Conservation (phyloP, 2,329 filamentous ascomycete species). For the Xylariaceae sp. region DNA sequence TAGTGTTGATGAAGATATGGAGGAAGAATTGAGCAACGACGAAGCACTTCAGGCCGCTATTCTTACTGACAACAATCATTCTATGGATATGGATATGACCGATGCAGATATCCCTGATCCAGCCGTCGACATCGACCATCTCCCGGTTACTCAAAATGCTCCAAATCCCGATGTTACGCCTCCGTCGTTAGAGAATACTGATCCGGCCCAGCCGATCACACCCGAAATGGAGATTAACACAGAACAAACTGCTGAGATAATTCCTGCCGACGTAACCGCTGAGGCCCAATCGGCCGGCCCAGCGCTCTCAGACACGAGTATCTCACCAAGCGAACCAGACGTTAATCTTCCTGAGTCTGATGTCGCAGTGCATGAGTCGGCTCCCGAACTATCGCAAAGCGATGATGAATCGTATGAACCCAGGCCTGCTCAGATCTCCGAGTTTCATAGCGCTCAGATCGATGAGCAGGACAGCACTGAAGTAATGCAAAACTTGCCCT, state of each 20-base stretch:
- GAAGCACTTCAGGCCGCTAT: conserved; percentile 14
- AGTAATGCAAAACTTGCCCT: conserved; percentile 15
- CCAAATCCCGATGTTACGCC: background rate
- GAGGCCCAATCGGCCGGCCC: background rate
- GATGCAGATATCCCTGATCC: background rate
- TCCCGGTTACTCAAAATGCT: background rate
- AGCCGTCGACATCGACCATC: background rate
- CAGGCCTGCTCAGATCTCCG: conserved; percentile 20
- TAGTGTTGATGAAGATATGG: background rate
- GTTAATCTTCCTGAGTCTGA: conserved; percentile 13
- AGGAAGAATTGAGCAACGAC: conserved; percentile 3
- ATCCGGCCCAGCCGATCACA: background rate
- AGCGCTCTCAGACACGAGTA: background rate
- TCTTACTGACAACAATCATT: conserved; percentile 5
- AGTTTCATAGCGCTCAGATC: conserved; percentile 12
- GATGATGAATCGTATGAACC: conserved; percentile 23
- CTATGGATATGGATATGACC: conserved; percentile 9
- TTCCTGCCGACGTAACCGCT: background rate
- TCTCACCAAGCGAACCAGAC: conserved; percentile 1
- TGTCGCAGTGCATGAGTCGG: conserved; percentile 19
- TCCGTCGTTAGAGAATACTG: background rate
- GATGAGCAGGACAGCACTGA: conserved; percentile 16
- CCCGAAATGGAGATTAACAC: background rate
- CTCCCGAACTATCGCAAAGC: conserved; percentile 17
- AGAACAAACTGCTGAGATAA: background rate